These are phyloP conservation scores for Candida quercuum DNA, from an alignment of 805 yeast genomes.

Conservation along the genomic window DNA sequence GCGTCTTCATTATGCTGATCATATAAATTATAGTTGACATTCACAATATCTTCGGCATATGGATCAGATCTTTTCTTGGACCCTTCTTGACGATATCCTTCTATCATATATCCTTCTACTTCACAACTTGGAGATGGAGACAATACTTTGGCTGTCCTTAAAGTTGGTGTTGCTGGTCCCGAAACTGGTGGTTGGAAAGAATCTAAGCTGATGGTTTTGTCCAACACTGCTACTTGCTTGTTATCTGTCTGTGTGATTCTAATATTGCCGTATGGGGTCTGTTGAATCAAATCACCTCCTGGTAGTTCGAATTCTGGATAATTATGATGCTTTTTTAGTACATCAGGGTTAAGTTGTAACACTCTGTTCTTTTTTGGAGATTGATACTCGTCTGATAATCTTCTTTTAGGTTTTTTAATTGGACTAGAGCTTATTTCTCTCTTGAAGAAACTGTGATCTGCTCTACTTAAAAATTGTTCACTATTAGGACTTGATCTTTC, in stretches of 20 bases:
- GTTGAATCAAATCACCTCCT: constrained; percentile 19
- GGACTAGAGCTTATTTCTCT: neutral
- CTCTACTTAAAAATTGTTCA: neutral
- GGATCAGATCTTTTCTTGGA: constrained; percentile 15
- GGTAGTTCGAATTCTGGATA: constrained; percentile 23
- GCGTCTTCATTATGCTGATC: constrained; percentile 21
- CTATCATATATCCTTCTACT: constrained; percentile 22
- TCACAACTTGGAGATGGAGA: constrained; percentile 20
- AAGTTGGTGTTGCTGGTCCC: neutral
- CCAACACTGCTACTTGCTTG: constrained; percentile 16
- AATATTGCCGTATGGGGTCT: constrained; percentile 22
- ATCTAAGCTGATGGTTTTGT: constrained; percentile 10
- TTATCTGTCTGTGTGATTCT: constrained; percentile 15
- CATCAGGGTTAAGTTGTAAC: neutral
- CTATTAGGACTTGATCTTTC: constrained; percentile 2
- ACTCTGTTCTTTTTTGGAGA: constrained; percentile 24
- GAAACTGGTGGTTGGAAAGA: constrained; percentile 4
- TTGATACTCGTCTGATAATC: constrained; percentile 29
- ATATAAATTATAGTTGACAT: constrained; percentile 21
- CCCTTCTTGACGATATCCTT: constrained; percentile 18
- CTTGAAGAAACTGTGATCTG: neutral
- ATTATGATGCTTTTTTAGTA: constrained; percentile 3
- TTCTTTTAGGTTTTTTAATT: constrained; percentile 27
- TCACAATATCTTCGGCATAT: constrained; percentile 21
- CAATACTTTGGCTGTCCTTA: neutral